Conservation (phyloP, 2,329 filamentous ascomycete species). For the Paecilomyces dactylethromorphus region DNA sequence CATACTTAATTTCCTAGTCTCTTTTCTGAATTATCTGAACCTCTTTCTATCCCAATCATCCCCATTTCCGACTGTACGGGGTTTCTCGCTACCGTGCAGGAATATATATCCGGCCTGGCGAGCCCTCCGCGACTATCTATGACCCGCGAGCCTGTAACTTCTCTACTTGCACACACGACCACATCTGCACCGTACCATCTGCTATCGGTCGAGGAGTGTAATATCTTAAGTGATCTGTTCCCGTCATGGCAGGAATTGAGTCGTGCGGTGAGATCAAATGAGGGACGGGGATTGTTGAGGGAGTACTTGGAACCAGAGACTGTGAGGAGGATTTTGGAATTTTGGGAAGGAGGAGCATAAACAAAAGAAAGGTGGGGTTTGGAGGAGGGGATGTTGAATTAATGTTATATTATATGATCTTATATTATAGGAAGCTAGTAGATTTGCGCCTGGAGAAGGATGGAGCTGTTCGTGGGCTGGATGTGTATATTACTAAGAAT, state of each 20-base stretch:
- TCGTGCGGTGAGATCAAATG: conserved; percentile 9
- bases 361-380: not conserved
- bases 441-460: not conserved
- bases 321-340: conserved; percentile 25
- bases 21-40: not conserved
- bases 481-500: too few relatives aligned
- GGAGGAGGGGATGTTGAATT: not conserved
- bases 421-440: not conserved
- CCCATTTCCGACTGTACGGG: conserved; percentile 20
- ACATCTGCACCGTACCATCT: conserved; percentile 9
- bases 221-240: conserved; percentile 26
- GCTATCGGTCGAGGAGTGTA: conserved; percentile 20
- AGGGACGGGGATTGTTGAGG: conserved; percentile 17
- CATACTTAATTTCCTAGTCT: conserved; percentile 9
- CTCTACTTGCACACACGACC: conserved; percentile 16
- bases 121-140: conserved; percentile 11
- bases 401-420: not conserved
- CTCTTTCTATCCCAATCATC: conserved; percentile 18
- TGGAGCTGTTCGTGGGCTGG: too few relatives aligned
- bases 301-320: conserved; percentile 26
- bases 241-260: conserved; percentile 15
- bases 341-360: conserved; percentile 24
- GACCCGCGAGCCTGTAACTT: conserved; percentile 9
- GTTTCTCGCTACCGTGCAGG: conserved; percentile 14
- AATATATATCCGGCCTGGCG: conserved; percentile 30